Evolutionary conservation across 2,329 filamentous ascomycete genomes (phyloP), one percentile per base, ranked within the genome.

Genomic region (Cladosporium cucumerinum): DNA sequence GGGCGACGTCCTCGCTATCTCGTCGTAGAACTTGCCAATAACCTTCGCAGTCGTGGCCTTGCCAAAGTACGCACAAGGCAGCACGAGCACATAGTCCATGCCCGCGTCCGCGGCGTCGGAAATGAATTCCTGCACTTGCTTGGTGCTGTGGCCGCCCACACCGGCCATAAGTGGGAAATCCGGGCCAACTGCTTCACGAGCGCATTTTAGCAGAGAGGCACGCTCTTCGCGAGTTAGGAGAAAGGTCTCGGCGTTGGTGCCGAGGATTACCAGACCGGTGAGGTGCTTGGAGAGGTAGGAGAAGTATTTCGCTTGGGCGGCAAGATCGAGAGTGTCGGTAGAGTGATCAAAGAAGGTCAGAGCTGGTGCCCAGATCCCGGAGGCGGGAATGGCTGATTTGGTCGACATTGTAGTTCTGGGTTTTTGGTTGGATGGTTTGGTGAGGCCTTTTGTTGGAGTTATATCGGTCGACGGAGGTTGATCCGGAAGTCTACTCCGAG

Each of bases 1-100:
- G 0, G 85, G 82, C 21, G 83, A 86, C 1, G 82, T 82, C 58
- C 83, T 80, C 2, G 89, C 89, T 3, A 89, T 76, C 39, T 80
- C 75, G 61, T 76, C 71, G 69, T 78, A 82, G 66, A 81, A 82
- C 7, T 69, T 72, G 66, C 75, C 72, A 6, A 82, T 73, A 3
- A 82, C 79, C 52, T 69, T 69, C 5, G 75, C 72, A 0, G 78
- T 80, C 6, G 79, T 81, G 10, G 77, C 76, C 54, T 77, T 76
- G 46, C 79, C 80, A 63, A 81, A 82, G 69, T 82, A 82, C 2
- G 74, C 78, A 14, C 79, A 78, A 6, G 80, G 80, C 6, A 82
- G 69, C 5, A 82, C 71, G 3, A 82, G 72, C 0, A 73, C 79
- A 55, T 78, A 80, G 67, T 82, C 73, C 14, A 79, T 79, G n/a